Conservation (phyloP, 345 rosid species). For the Eucalyptus globulus region DNA sequence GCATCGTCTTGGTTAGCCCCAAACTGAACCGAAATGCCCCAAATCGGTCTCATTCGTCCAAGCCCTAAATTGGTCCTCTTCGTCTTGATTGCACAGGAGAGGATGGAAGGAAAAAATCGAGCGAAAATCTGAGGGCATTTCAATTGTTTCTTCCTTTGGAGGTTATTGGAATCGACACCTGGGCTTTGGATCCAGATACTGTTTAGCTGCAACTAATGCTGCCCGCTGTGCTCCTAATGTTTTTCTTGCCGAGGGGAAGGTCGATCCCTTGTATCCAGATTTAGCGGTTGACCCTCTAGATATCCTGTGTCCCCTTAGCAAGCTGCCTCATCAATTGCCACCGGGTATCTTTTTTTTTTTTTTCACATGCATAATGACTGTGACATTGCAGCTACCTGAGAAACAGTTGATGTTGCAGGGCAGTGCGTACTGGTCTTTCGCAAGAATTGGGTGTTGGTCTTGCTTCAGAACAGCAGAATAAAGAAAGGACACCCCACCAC, state of each 20-base stretch:
- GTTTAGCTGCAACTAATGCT: not conserved
- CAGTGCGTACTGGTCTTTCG: conserved; percentile 93
- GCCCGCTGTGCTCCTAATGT: conserved; percentile 77
- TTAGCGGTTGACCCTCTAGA: conserved; percentile 69
- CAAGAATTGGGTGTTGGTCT: conserved; percentile 46
- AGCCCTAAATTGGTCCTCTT: not conserved
- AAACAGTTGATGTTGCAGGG: conserved; percentile 27
- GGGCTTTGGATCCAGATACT: not conserved
- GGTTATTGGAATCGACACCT: not conserved
- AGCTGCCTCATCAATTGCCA: conserved; percentile 86
- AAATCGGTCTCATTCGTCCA: not conserved
- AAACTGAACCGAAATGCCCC: not conserved
- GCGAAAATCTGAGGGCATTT: not conserved
- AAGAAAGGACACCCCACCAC: conserved; percentile 74
- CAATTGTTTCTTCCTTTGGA: not conserved
- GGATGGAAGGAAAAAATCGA: not conserved
- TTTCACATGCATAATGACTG: not conserved
- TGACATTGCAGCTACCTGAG: not conserved
- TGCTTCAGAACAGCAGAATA: conserved; percentile 59
- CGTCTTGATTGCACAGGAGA: not conserved
- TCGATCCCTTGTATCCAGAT: conserved; percentile 74
- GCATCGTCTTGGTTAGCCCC: not conserved
- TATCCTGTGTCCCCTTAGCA: conserved; percentile 69
- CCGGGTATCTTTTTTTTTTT: conserved; percentile 23
- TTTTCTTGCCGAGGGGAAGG: conserved; percentile 88